Percentiles rank a stretch among this genome's conserved stretches.
Conservation (phyloP, 2,329 filamentous ascomycete genomes). For the Ambrosiella cleistominuta region DNA sequence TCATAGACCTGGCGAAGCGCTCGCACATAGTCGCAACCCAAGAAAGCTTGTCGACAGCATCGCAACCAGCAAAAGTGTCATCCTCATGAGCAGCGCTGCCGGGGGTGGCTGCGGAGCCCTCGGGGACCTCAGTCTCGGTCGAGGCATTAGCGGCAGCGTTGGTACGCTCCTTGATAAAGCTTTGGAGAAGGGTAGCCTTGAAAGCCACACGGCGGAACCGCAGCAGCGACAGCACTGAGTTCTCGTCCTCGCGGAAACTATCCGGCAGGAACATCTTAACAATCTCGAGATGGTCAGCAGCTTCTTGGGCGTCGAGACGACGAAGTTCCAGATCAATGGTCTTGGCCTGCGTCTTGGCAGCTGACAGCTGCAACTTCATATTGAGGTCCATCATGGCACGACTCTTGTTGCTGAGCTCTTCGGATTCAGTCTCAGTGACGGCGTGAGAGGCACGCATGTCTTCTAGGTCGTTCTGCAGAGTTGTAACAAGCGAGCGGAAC, state of each 20-base stretch:
- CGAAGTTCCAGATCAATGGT: slow-evolving; percentile 82
- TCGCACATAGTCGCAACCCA: slow-evolving; percentile 73
- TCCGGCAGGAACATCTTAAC: slow-evolving; percentile 80
- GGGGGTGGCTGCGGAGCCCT: slow-evolving; percentile 19
- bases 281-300: slow-evolving; percentile 72
- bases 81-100: slow-evolving; percentile 49
- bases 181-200: slow-evolving; percentile 65
- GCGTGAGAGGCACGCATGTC: slow-evolving; percentile 86
- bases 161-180: slow-evolving; percentile 63
- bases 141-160: slow-evolving; percentile 31
- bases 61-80: slow-evolving; percentile 61
- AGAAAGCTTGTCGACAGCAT: slow-evolving; percentile 68
- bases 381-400: slow-evolving; percentile 95
- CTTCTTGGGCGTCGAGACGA: slow-evolving; percentile 75
- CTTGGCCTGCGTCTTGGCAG: slow-evolving; percentile 81
- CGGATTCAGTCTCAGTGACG: slow-evolving; percentile 81
- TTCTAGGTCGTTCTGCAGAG: slow-evolving; percentile 69
- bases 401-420: slow-evolving; percentile 73
- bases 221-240: slow-evolving; percentile 75
- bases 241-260: slow-evolving; percentile 59
- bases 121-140: background rate
- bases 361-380: slow-evolving; percentile 78
- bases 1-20: slow-evolving; percentile 67
- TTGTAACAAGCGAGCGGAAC: slow-evolving; percentile 77
- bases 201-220: slow-evolving; percentile 76